Percentiles rank a stretch among this genome's conserved stretches.
Conservation (phyloP, 1,139 yeast genomes). For the Magnusiomyces paraingens region DNA sequence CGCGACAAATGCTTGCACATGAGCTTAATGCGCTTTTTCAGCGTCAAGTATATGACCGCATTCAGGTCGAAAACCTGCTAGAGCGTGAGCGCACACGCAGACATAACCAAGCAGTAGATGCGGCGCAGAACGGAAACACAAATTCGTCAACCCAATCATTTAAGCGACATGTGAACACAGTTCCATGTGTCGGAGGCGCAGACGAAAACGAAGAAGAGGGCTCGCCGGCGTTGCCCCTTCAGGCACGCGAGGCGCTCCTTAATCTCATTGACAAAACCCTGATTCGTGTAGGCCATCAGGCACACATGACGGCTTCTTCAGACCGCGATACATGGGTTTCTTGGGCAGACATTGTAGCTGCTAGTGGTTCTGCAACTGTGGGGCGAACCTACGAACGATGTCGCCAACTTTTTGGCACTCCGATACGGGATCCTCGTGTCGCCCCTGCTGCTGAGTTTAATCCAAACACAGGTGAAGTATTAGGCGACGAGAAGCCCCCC, state of each 20-base stretch:
- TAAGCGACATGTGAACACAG: too few relatives aligned
- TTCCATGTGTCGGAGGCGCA: too few relatives aligned
- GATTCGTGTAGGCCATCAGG: constrained; percentile 7
- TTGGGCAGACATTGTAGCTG: constrained; percentile 3
- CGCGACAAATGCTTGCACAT: constrained; percentile 12
- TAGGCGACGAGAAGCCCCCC: background rate
- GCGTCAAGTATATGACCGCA: constrained; percentile 15
- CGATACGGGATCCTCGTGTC: background rate
- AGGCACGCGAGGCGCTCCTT: constrained; percentile 15
- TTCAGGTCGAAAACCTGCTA: constrained; percentile 11
- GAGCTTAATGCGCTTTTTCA: constrained; percentile 23
- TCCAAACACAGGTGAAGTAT: background rate
- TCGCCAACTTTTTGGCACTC: constrained; percentile 16
- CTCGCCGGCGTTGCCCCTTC: constrained; percentile 18
- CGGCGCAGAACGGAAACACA: background rate
- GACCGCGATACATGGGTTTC: background rate
- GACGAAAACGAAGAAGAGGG: constrained; percentile 11
- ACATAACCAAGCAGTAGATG: background rate
- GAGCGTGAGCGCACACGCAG: background rate
- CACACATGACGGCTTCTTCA: background rate
- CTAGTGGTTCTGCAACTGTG: constrained; percentile 11
- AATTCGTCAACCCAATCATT: background rate
- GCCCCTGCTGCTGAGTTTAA: too few relatives aligned
- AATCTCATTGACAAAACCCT: constrained; percentile 13
- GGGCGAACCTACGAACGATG: constrained; percentile 19